These are phyloP conservation scores for Ramularia endophylla DNA, from an alignment of 2,329 filamentous ascomycete species.

Conservation along the genomic window DNA sequence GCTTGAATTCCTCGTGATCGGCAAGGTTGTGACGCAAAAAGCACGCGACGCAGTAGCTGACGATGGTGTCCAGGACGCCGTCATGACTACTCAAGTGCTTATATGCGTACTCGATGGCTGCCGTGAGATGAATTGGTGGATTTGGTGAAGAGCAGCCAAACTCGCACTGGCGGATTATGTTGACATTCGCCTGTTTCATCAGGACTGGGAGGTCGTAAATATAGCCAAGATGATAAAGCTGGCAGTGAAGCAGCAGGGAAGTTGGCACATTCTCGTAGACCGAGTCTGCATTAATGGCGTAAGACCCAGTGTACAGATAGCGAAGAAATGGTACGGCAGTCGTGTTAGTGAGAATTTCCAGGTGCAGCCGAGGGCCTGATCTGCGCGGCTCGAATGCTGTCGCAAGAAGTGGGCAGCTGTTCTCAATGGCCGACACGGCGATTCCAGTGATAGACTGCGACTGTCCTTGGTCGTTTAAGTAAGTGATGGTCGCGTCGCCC, in stretches of 20 bases:
- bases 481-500: no score
- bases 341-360: conserved; percentile 32
- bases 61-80: conserved; percentile 33
- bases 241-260: conserved; percentile 36
- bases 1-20: conserved; percentile 32
- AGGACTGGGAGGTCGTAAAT: conserved; percentile 37
- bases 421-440: conserved; percentile 27
- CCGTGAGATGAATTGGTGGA: conserved; percentile 36
- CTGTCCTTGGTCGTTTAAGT: no score
- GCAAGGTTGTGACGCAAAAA: conserved; percentile 37
- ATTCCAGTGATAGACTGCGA: conserved; percentile 33
- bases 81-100: conserved; percentile 22
- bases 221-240: conserved; percentile 37
- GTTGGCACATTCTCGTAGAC: conserved; percentile 25
- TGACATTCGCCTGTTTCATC: conserved; percentile 34
- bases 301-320: conserved; percentile 38
- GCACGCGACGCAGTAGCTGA: conserved; percentile 41
- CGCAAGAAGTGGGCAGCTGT: conserved; percentile 35
- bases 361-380: conserved; percentile 30
- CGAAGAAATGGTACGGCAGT: conserved; percentile 36
- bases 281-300: conserved; percentile 26
- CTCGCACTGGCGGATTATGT: conserved; percentile 36
- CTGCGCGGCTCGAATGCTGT: conserved; percentile 35
- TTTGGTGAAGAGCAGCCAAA: conserved; percentile 33
- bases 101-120: conserved; percentile 33